Conservation (phyloP, 371 early-diverging fungal genomes). For the Astathelohania contejeani region DNA sequence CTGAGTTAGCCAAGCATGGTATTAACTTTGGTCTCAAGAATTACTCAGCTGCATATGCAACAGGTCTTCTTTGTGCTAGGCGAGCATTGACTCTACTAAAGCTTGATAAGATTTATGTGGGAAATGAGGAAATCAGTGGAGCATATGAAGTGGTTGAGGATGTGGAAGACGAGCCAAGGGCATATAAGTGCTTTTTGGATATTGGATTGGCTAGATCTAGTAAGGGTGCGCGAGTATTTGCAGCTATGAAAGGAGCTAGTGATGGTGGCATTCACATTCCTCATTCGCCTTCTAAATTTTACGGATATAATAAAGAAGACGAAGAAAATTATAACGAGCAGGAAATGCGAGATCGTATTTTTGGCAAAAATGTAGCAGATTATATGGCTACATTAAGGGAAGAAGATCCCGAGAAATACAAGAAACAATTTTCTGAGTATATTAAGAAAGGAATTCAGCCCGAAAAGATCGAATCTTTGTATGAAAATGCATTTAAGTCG, state of each 20-base stretch:
- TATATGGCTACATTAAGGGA: conserved; percentile 92
- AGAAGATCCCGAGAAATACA: conserved; percentile 90
- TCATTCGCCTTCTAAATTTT: conserved; percentile 90
- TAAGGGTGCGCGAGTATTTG: conserved; percentile 94
- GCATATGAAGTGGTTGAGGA: conserved; percentile 70
- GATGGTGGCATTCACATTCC: conserved; percentile 96
- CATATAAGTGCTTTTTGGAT: conserved; percentile 96
- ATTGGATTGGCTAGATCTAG: conserved; percentile 93
- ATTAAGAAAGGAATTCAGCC: conserved; percentile 71
- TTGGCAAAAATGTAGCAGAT: conserved; percentile 85
- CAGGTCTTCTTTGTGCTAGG: conserved; percentile 90
- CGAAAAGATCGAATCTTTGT: conserved; percentile 80
- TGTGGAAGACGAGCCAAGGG: conserved; percentile 72
- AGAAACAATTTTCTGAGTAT: conserved; percentile 83
- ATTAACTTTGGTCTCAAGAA: conserved; percentile 97
- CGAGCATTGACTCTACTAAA: conserved; percentile 67
- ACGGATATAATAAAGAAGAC: conserved; percentile 71
- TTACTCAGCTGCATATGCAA: conserved; percentile 97
- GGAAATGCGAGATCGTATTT: conserved; percentile 84
- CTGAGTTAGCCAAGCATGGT: conserved; percentile 91
- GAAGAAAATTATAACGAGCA: conserved; percentile 79
- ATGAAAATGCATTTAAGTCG: conserved; percentile 66
- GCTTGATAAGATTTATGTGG: conserved; percentile 72
- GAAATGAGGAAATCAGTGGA: conserved; percentile 79
- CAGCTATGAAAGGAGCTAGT: conserved; percentile 97